Conservation (phyloP, 78 protist species). For the Tieghemostelium lacteum region DNA sequence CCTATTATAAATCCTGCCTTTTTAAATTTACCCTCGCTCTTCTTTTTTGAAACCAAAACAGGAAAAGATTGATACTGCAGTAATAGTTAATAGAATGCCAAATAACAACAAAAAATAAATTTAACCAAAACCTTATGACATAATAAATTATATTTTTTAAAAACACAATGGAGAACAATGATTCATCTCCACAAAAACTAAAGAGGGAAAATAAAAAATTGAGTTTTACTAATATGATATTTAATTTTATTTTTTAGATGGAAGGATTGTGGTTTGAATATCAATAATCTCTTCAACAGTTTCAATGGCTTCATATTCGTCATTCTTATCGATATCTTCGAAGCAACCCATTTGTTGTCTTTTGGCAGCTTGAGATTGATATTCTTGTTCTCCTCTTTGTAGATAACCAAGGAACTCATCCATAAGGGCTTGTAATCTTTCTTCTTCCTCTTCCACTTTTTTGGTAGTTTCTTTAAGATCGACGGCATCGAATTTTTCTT, state of each 20-base stretch:
- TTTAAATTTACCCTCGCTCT: neutral
- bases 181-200: too few relatives aligned
- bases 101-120: too few relatives aligned
- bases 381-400: slow-evolving; percentile 55
- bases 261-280: neutral
- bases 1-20: too few relatives aligned
- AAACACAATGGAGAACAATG: too few relatives aligned
- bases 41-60: too few relatives aligned
- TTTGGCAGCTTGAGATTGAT: slow-evolving; percentile 15
- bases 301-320: slow-evolving; percentile 41
- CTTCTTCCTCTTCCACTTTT: slow-evolving; percentile 6
- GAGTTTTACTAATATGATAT: neutral
- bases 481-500: slow-evolving; percentile 28
- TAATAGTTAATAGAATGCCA: too few relatives aligned
- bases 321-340: slow-evolving; percentile 41
- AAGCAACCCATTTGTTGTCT: neutral
- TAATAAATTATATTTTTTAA: too few relatives aligned
- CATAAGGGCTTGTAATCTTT: slow-evolving; percentile 28
- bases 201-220: neutral
- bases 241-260: too few relatives aligned
- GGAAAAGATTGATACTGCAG: too few relatives aligned
- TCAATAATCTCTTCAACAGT: slow-evolving; percentile 50
- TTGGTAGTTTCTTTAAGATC: slow-evolving; percentile 3
- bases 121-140: too few relatives aligned
- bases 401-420: slow-evolving; percentile 32